Conservation (phyloP, 73 alveolate genomes). For the Blepharisma japonicum region DNA sequence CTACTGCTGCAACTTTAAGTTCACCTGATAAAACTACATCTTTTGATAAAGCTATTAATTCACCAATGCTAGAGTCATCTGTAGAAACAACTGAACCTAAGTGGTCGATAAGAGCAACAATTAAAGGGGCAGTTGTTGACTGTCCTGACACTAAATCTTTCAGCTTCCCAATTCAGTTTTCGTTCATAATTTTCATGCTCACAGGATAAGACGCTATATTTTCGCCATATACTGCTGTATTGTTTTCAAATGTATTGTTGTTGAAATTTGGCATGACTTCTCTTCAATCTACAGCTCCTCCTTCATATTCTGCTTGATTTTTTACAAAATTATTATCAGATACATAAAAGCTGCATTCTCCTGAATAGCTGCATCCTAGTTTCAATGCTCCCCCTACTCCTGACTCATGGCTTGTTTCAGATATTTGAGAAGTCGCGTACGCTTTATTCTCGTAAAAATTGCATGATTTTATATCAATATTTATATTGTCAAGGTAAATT, state of each 20-base stretch:
- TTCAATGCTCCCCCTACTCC: too few relatives aligned
- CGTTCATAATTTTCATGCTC: neutral
- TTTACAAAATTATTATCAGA: too few relatives aligned
- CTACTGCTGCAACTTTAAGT: neutral
- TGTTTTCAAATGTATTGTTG: neutral
- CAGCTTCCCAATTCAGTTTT: neutral
- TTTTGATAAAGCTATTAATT: neutral
- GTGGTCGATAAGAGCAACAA: neutral
- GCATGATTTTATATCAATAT: too few relatives aligned
- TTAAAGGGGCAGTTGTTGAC: neutral
- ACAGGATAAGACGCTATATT: neutral
- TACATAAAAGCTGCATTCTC: too few relatives aligned
- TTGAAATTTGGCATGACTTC: neutral
- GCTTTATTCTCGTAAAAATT: too few relatives aligned
- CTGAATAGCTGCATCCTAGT: too few relatives aligned
- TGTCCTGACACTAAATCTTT: neutral
- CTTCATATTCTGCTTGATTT: neutral
- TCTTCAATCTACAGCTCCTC: neutral
- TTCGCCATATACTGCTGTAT: neutral
- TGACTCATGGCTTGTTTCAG: too few relatives aligned
- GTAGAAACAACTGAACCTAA: neutral
- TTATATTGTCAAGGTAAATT: too few relatives aligned
- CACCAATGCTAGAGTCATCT: neutral
- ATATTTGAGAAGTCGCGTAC: too few relatives aligned
- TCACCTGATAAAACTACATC: constrained; percentile 10